Conservation (phyloP, 169 alveolate species). For the Eimeria praecox region DNA sequence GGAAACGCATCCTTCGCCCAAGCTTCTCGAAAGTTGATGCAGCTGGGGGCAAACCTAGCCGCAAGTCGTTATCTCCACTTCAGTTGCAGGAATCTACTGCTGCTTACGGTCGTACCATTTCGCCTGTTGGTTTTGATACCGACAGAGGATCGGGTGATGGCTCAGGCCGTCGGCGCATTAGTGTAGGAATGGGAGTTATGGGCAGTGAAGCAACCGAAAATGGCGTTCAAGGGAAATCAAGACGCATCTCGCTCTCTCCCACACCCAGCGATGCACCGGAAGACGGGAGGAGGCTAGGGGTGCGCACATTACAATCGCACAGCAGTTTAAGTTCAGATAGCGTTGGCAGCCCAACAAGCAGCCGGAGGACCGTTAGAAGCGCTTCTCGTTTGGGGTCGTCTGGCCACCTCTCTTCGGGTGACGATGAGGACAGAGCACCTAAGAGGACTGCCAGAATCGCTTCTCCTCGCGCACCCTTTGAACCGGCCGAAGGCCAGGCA, state of each 20-base stretch:
- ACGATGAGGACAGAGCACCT: constrained; percentile 11
- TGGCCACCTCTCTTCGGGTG: constrained; percentile 4
- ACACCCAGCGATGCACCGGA: constrained; percentile 29
- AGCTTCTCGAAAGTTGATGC: constrained; percentile 36
- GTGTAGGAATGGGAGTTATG: not conserved
- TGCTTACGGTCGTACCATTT: constrained; percentile 38
- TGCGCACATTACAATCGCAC: constrained; percentile 29
- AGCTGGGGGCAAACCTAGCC: constrained; percentile 7
- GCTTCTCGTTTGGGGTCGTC: constrained; percentile 9
- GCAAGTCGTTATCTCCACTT: constrained; percentile 22
- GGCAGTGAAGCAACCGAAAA: not conserved
- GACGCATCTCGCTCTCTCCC: constrained; percentile 51
- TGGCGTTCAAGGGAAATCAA: constrained; percentile 13
- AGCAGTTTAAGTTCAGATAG: constrained; percentile 47
- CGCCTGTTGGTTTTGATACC: constrained; percentile 49
- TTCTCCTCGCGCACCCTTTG: not conserved
- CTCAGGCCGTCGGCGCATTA: constrained; percentile 50
- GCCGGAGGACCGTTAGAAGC: constrained; percentile 50
- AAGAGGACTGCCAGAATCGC: constrained; percentile 34
- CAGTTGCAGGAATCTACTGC: not conserved
- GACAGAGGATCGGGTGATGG: constrained; percentile 16
- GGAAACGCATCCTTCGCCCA: constrained; percentile 69
- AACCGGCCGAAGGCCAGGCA: not conserved
- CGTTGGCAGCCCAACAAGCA: not conserved
- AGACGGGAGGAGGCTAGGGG: constrained; percentile 3